Base-by-base conservation (phyloP, 1,284 basidiomycete genomes). In the Anthracocystis panici-leucophaei region DNA sequence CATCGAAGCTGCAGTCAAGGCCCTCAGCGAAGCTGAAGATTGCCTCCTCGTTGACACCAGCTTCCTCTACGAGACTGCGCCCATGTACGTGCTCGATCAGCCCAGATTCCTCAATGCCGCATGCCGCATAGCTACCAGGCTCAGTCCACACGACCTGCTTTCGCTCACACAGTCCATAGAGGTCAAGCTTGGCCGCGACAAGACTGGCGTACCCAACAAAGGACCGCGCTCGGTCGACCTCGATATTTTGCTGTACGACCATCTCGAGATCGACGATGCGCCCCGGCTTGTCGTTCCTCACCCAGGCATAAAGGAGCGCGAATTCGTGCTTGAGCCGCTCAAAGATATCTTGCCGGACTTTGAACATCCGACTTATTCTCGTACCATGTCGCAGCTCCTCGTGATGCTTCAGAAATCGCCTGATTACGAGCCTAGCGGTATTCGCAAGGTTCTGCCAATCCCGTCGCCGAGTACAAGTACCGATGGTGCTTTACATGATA, bases 11-110 rank as follows among this genome's bases (percentile, higher is more conserved):
- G 93, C 94, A 89, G 29, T 87, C 91, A 2, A 91, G 91, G 82
- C 6, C 76, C 65, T 84, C 61, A 41, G 71, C 77, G 62, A 82
- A 69, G 62, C 77, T 20, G 51, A 68, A 5, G 69, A 61, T 25
- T 78, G 86, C 91, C 5, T 83, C 80, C 16, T 81, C 87, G 86
- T 92, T 27, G 89, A 93, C 76, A 95, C 94, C 0, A 95, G 93
- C 82, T 94, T 95, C 86, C 86, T 99, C 86, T 99, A 99, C 84
- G 92, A 97, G 86, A 95, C 92, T 20, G 88, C 91, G 21, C 94
- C 97, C 0, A 98, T 98, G 97, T 99, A 99, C 85, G 91, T 96
- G 25, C 89, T 89, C 18, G 91, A 97, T 71, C 96, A 99, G 85
- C 92, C 92, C 25, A 86, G 88, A 31, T 99, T 99, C 86, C 89